Conservation (phyloP, 2,329 filamentous ascomycete genomes). For the Paecilomyces dactylethromorphus region DNA sequence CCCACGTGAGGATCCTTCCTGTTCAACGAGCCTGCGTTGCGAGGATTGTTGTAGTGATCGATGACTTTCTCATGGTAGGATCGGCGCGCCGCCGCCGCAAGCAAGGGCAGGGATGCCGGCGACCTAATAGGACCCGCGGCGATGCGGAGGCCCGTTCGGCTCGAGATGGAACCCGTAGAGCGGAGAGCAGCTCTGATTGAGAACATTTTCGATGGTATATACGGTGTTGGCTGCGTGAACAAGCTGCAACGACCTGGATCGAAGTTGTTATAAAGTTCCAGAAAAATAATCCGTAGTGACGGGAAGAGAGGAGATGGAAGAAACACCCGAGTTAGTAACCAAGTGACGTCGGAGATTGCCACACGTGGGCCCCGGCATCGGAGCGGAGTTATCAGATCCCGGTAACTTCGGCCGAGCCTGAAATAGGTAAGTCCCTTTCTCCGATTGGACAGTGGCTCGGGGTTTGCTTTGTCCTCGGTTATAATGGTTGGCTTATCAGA, state of each 20-base stretch:
- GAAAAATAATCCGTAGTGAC: not conserved
- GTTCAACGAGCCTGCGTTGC: conserved; percentile 71
- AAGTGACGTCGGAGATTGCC: not conserved
- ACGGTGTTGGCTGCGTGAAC: too few relatives aligned
- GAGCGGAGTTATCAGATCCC: not conserved
- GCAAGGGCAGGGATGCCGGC: conserved; percentile 1
- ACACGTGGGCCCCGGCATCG: not conserved
- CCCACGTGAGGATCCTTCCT: conserved; percentile 79
- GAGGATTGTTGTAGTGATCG: conserved; percentile 74
- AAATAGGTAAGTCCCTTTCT: conserved; percentile 10
- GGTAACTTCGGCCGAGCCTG: conserved; percentile 7
- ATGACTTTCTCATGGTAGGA: conserved; percentile 66
- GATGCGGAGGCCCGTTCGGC: not conserved
- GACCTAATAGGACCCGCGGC: not conserved
- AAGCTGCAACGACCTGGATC: not conserved
- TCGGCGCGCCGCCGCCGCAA: conserved; percentile 18
- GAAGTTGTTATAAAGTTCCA: not conserved
- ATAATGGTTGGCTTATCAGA: not conserved
- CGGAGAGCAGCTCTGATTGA: conserved; percentile 5
- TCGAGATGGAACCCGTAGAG: not conserved
- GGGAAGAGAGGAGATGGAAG: conserved; percentile 13
- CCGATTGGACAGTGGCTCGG: not conserved
- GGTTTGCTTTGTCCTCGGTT: not conserved
- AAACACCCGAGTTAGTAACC: conserved; percentile 5
- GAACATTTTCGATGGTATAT: conserved; percentile 3